Evolutionary conservation across 2,329 filamentous ascomycete species (phyloP).

Genomic region (Neofusicoccum sp.): DNA sequence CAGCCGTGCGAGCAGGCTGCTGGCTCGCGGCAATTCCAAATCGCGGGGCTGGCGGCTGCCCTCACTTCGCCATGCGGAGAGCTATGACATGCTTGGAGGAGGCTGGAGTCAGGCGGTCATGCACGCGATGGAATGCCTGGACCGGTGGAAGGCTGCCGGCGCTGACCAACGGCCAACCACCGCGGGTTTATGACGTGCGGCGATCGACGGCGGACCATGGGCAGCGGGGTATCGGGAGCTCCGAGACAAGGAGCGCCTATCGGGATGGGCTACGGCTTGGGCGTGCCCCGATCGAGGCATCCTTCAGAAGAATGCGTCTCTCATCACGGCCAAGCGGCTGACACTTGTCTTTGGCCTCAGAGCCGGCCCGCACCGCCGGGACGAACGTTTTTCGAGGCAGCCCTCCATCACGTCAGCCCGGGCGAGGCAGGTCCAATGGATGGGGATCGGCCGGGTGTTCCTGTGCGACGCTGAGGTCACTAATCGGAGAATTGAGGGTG

Average conservation of each 20-base stretch:
- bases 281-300: conserved; percentile 18
- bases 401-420: conserved; percentile 20
- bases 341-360: conserved; percentile 23
- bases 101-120: conserved; percentile 17
- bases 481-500: conserved; percentile 24
- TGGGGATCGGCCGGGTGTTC: conserved; percentile 8
- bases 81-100: conserved; percentile 11
- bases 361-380: conserved; percentile 23
- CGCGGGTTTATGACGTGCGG: conserved; percentile 8
- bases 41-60: neutral
- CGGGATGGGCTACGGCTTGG: neutral
- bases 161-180: conserved; percentile 14
- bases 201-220: conserved; percentile 3
- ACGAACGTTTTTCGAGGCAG: conserved; percentile 22
- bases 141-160: conserved; percentile 2
- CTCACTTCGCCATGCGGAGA: conserved; percentile 2
- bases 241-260: conserved; percentile 22
- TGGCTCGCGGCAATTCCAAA: conserved; percentile 19
- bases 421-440: conserved; percentile 13
- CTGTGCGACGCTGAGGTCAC: conserved; percentile 21
- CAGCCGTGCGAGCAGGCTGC: conserved; percentile 8
- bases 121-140: conserved; percentile 18
- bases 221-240: conserved; percentile 22
- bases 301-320: conserved; percentile 16
- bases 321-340: conserved; percentile 19